These are phyloP conservation scores for Pseudogymnoascus verrucosus DNA, from an alignment of 2,329 filamentous ascomycete species.

Conservation along the genomic window DNA sequence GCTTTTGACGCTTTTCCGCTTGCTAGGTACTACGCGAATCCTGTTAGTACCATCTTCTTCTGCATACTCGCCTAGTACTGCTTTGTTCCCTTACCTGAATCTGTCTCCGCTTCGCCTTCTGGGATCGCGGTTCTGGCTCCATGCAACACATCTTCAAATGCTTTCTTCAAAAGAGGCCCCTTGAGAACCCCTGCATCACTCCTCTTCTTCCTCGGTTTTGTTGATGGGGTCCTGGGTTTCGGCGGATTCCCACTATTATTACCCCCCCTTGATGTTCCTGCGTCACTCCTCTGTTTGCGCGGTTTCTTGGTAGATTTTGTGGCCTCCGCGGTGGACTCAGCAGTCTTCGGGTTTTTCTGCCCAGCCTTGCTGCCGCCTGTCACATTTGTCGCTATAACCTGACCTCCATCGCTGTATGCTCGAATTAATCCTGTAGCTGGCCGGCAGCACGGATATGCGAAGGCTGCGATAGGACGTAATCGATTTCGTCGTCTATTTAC, in stretches of 20 bases:
- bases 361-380: background rate
- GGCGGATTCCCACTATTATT: background rate
- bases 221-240: background rate
- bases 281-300: background rate
- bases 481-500: background rate
- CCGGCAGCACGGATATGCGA: background rate
- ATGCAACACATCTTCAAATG: background rate
- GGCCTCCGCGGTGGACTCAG: background rate
- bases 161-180: background rate
- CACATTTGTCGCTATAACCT: background rate
- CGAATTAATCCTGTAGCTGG: background rate
- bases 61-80: background rate
- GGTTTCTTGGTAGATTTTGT: background rate
- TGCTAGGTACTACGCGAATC: background rate
- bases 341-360: background rate
- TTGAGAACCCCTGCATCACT: background rate
- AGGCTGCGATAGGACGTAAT: background rate
- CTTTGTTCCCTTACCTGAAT: background rate
- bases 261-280: background rate
- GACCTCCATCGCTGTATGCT: constrained; percentile 4
- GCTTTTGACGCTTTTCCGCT: background rate
- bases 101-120: background rate
- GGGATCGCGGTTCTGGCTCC: background rate
- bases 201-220: background rate
- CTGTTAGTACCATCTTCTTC: background rate